Conservation (phyloP, 1,284 basidiomycete species). For the Leccinum solheimii region DNA sequence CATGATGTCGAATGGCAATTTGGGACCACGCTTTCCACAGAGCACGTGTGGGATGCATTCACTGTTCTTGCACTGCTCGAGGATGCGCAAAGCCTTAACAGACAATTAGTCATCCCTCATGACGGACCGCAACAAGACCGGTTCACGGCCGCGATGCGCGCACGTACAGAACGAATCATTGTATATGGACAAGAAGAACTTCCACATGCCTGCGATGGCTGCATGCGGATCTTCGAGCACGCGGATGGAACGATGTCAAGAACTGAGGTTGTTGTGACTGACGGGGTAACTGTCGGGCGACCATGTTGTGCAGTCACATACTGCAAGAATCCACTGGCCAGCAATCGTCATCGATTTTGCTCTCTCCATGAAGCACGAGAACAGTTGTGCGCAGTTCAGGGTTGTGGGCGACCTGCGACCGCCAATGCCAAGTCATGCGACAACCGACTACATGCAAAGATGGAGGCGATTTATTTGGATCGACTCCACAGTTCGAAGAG, state of each 20-base stretch:
- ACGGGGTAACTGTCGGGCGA: background rate
- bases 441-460: background rate
- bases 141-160: background rate
- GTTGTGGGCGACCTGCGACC: background rate
- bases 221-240: background rate
- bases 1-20: background rate
- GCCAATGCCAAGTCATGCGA: background rate
- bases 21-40: background rate
- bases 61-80: background rate
- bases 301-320: slow-evolving; percentile 10
- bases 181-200: background rate
- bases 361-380: background rate
- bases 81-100: background rate
- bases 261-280: slow-evolving; percentile 1
- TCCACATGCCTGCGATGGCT: background rate
- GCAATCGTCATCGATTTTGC: slow-evolving; percentile 26
- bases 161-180: background rate
- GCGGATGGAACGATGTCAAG: background rate
- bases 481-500: background rate
- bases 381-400: background rate
- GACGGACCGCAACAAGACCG: background rate
- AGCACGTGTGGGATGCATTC: background rate
- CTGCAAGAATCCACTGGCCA: slow-evolving; percentile 24
- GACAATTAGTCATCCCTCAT: background rate
- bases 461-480: background rate